These are phyloP conservation scores for Daldinia grandis DNA, from an alignment of 495 filamentous ascomycete species.

Conservation along the genomic window DNA sequence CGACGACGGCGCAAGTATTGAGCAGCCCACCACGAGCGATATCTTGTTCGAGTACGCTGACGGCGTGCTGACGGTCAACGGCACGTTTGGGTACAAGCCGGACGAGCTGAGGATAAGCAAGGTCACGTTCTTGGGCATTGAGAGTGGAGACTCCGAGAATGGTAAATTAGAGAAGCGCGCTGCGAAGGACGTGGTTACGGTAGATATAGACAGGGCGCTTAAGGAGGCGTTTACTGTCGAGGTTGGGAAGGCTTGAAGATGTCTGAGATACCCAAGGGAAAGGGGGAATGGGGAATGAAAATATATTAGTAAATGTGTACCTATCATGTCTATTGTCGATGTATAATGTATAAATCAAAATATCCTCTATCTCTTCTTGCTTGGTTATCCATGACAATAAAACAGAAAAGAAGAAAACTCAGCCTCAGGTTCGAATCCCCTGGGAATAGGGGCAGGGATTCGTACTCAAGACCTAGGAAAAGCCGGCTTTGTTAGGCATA, in stretches of 20 bases:
- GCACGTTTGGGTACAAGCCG: conserved; percentile 61
- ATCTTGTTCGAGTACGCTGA: conserved; percentile 63
- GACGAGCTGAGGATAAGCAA: conserved; percentile 60
- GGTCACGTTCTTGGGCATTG: conserved; percentile 63
- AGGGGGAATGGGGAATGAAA: conserved; percentile 1
- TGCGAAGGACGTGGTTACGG: conserved; percentile 15
- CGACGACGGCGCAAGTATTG: conserved; percentile 67
- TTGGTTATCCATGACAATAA: too few relatives aligned
- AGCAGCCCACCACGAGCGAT: conserved; percentile 57
- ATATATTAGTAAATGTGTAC: not conserved
- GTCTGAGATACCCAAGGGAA: too few relatives aligned
- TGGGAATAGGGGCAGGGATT: too few relatives aligned
- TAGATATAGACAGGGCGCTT: conserved; percentile 29
- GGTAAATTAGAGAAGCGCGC: not conserved
- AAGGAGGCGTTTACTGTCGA: conserved; percentile 36
- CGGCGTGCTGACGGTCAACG: conserved; percentile 59
- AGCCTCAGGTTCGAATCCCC: not conserved
- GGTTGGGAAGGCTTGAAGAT: conserved; percentile 17
- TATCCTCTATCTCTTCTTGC: too few relatives aligned
- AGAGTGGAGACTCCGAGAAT: not conserved
- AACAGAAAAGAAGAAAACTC: not conserved
- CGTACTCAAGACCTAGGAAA: not conserved
- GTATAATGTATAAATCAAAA: not conserved
- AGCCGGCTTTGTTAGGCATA: not conserved
- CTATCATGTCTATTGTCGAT: conserved; percentile 4